These are phyloP conservation scores for Termitomyces sp. DNA, from an alignment of 768 basidiomycete genomes.

Conservation along the genomic window DNA sequence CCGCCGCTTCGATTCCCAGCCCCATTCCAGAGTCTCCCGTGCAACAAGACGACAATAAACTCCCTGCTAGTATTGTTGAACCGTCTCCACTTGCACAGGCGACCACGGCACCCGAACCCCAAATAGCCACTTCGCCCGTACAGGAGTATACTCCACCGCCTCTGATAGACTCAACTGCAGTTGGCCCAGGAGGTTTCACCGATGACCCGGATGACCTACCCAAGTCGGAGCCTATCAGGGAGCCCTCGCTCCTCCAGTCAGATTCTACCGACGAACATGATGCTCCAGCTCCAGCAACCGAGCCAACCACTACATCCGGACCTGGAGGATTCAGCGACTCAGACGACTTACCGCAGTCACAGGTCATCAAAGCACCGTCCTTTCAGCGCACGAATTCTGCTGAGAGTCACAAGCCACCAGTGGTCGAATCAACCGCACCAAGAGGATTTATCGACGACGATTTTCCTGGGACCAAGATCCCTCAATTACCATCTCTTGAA, in stretches of 20 bases:
- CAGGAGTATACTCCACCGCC: constrained; percentile 36
- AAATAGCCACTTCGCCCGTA: constrained; percentile 7
- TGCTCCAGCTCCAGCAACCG: background rate
- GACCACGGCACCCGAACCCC: constrained; percentile 6
- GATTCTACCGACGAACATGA: constrained; percentile 15
- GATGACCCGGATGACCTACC: constrained; percentile 47
- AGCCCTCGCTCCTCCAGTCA: constrained; percentile 24
- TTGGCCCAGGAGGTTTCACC: constrained; percentile 48
- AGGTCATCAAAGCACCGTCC: background rate
- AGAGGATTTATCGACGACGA: background rate
- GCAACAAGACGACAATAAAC: constrained; percentile 44
- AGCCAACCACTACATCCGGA: background rate
- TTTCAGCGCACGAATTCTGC: background rate
- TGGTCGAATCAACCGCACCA: background rate
- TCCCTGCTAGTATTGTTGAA: constrained; percentile 24
- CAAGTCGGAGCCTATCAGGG: constrained; percentile 23
- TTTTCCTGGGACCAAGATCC: background rate
- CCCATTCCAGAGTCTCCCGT: constrained; percentile 71
- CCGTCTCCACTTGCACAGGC: constrained; percentile 42
- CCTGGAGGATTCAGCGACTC: background rate
- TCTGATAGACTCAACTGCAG: constrained; percentile 32
- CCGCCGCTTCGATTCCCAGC: constrained; percentile 36
- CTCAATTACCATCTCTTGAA: background rate
- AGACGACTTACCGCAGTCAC: background rate
- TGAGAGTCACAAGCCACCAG: background rate